Percentiles rank a stretch among this genome's conserved stretches.
Conservation (phyloP, 208 protist genomes). For the Blastocrithidia nonstop region DNA sequence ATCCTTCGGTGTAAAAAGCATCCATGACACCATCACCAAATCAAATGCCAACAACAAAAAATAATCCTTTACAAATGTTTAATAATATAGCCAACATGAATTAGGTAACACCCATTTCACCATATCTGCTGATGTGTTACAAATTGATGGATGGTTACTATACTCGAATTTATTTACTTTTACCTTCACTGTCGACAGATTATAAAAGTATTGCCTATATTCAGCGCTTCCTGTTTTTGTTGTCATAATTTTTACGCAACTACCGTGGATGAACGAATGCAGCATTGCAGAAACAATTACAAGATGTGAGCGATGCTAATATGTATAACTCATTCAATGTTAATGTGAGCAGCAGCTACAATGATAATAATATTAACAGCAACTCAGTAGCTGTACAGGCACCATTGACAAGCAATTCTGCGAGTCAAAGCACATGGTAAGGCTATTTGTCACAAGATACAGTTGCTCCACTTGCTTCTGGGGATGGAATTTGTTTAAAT, state of each 20-base stretch:
- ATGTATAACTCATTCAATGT: no score
- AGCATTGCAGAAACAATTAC: no score
- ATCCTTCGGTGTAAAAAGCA: neutral
- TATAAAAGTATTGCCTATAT: constrained; percentile 46
- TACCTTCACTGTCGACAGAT: constrained; percentile 22
- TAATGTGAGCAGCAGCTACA: no score
- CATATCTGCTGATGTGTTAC: constrained; percentile 70
- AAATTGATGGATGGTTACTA: constrained; percentile 80
- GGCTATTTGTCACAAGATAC: constrained; percentile 11
- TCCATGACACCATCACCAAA: neutral
- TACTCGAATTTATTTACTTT: constrained; percentile 24
- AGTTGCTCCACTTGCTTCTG: neutral
- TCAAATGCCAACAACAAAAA: constrained; percentile 1
- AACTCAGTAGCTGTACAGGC: no score
- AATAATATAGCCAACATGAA: no score
- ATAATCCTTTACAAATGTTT: constrained; percentile 22
- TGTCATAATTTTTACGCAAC: constrained; percentile 69
- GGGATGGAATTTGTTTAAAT: constrained; percentile 7
- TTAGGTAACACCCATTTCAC: no score
- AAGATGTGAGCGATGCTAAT: no score
- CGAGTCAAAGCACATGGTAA: constrained; percentile 11
- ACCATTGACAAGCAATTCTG: no score
- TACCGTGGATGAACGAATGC: constrained; percentile 83
- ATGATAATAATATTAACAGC: no score
- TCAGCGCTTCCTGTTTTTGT: constrained; percentile 73